Base-by-base conservation (phyloP, 1,139 yeast species). In the Hemisphaericaspora lyxosophila region DNA sequence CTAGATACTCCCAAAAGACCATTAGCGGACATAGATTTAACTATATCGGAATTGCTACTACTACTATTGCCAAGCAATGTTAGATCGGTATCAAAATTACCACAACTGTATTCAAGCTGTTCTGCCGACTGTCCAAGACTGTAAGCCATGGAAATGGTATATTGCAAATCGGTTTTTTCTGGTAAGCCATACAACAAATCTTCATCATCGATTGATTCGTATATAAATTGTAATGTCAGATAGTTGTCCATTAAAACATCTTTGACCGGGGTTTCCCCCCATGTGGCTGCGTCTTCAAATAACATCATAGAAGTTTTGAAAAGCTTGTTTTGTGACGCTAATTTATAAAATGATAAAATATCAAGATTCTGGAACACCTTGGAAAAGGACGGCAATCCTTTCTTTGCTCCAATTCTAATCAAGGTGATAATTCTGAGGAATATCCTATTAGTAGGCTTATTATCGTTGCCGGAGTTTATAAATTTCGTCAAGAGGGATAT, bases 151-250 rank as follows among this genome's bases (percentile, higher is more conserved):
- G 61, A 54, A 9, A 80, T 51, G 0, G 85, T 82, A 39, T 71
- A 71, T 0, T 67, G 67, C 7, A 86, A 53, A 0, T 80, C 64
- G 0, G 83, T 73, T 17, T 71, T 67, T 12, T 75, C 70, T 0
- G 88, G 88, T 7, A 85, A 58, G 0, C 94, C 94, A 47, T 70
- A 69, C 2, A 73, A 51, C 29, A 85, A 58, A 52, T 87, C 95
- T 2, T 70, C 66, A 46, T 85, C 88, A 37, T 75, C 78, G 4
- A 82, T 62, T 0, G 67, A 52, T 13, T 66, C 65, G 49, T 81
- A 85, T 2, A 82, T 64, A 1, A 42, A 35, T 5, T 41, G 38
- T 13, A 44, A 38, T 4, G 31, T 34, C 9, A 11, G 11, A 18
- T 39, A 35, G 11, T 43, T 62, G 45, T 18, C 32, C 3, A 34